Evolutionary conservation across 192 early-diverging fungal species (phyloP), one percentile per base, ranked within the genome.

Genomic region (Coemansia sp.): DNA sequence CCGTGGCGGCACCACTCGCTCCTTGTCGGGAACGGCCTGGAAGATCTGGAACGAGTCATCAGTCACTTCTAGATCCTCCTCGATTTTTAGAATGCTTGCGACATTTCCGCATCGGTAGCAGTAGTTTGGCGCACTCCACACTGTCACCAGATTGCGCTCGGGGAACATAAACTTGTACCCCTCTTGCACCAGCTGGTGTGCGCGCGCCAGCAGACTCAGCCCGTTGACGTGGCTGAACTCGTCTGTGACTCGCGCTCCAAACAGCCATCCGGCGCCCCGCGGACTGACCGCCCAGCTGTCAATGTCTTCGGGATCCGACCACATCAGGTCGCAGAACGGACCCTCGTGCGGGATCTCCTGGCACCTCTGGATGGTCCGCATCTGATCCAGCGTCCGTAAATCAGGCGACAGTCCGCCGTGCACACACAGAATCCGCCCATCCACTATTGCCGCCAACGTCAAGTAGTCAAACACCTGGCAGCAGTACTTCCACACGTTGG

Each of bases 91-190:
- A 30, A 99, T 98, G 56, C 94, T 93, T 10, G 95, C 95, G 34
- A 98, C 94, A 70, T 99, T 97, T 57, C 94, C 95, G 65, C 96
- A 98, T 40, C 96, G 90, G 77, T 97, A 97, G 75, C 96, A 98
- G 75, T 98, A 98, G 75, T 98, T 96, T 31, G 95, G 95, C 15
- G 95, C 96, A 26, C 91, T 93, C 96, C 96, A 97, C 25, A 90
- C 89, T 7, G 97, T 99, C n/a, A 97, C 95, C 66, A 99, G 83
- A 58, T 94, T 95, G 58, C 95, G 90, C 68, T 97, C 64, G 12
- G 71, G 71, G 26, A 79, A 74, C 71, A 79, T 75, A 37, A 72
- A 89, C 88, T 64, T 88, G 87, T 93, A 99, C 9, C 97, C 97
- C 73, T 99, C 97, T 74, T 97, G 95, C 31, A 97, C 95, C 42